phyloP scores from a whole-genome alignment of 2,329 filamentous ascomycete genomes.

The Colletotrichum sp. region DNA sequence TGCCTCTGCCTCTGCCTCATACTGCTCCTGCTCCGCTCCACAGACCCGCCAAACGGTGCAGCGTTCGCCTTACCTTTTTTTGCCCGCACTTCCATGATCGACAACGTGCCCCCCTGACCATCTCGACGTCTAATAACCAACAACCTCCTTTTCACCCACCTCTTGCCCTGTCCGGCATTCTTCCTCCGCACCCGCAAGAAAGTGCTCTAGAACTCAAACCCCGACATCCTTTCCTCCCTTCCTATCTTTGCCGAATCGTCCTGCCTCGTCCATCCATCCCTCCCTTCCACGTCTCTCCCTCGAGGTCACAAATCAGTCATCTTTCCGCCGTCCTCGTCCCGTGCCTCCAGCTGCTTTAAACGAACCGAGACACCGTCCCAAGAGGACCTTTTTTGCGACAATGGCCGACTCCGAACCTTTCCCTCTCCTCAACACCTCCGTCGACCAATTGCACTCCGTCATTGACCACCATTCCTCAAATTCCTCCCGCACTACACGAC shows the following conservation, averaged over 20 bases:
- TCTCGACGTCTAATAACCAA: slow-evolving; percentile 12
- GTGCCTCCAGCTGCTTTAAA: slow-evolving; percentile 5
- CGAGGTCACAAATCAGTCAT: neutral
- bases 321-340: neutral
- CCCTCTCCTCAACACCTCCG: slow-evolving; percentile 56
- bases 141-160: slow-evolving; percentile 7
- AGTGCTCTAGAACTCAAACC: neutral
- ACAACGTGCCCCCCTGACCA: slow-evolving; percentile 9
- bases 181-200: neutral
- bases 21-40: neutral
- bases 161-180: neutral
- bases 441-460: slow-evolving; percentile 51
- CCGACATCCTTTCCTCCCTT: neutral
- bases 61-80: slow-evolving; percentile 7
- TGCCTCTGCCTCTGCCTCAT: neutral
- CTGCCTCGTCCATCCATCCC: neutral
- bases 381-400: neutral
- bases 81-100: slow-evolving; percentile 17
- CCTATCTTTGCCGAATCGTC: neutral
- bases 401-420: slow-evolving; percentile 53
- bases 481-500: slow-evolving; percentile 39
- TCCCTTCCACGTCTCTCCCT: neutral
- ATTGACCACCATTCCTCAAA: slow-evolving; percentile 36
- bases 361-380: neutral
- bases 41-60: slow-evolving; percentile 5